Percentiles rank a stretch among this genome's conserved stretches.
phyloP scores from a whole-genome alignment of 2,329 filamentous ascomycete species.

The Tolypocladium endophyticum region DNA sequence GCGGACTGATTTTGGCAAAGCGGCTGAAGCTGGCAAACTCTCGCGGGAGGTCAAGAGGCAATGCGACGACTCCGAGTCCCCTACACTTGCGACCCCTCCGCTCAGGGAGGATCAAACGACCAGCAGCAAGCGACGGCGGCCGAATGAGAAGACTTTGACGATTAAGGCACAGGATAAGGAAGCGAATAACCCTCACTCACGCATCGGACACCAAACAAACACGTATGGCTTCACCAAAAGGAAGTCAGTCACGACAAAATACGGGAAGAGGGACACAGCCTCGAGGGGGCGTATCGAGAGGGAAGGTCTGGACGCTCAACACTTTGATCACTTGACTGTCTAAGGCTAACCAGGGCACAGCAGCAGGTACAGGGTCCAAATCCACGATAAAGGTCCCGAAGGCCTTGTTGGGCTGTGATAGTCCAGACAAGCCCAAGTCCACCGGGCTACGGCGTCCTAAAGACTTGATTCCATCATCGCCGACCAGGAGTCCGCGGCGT shows the following conservation, averaged over 20 bases:
- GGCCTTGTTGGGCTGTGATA: neutral
- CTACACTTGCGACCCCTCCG: neutral
- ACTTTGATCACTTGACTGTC: neutral
- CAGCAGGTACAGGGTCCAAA: neutral
- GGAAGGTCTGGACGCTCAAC: neutral
- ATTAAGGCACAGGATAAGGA: neutral
- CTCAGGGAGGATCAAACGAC: neutral
- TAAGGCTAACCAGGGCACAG: neutral
- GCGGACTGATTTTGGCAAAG: conserved; percentile 17
- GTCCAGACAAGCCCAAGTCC: conserved; percentile 1
- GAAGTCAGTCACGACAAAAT: conserved; percentile 11
- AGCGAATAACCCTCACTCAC: conserved; percentile 1
- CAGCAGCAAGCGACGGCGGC: conserved; percentile 4
- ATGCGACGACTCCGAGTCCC: neutral
- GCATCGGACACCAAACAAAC: conserved; percentile 11
- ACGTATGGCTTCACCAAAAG: conserved; percentile 13
- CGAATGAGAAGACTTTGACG: neutral
- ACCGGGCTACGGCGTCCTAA: neutral
- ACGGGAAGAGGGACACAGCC: conserved; percentile 9
- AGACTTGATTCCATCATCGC: neutral
- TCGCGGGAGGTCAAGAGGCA: conserved; percentile 1
- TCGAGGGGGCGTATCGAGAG: conserved; percentile 12
- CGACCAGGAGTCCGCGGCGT: neutral
- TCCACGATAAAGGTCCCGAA: conserved; percentile 2
- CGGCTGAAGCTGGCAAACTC: neutral